phyloP scores from a whole-genome alignment of 192 early-diverging fungal genomes.

The Nowakowskiella sp. region DNA sequence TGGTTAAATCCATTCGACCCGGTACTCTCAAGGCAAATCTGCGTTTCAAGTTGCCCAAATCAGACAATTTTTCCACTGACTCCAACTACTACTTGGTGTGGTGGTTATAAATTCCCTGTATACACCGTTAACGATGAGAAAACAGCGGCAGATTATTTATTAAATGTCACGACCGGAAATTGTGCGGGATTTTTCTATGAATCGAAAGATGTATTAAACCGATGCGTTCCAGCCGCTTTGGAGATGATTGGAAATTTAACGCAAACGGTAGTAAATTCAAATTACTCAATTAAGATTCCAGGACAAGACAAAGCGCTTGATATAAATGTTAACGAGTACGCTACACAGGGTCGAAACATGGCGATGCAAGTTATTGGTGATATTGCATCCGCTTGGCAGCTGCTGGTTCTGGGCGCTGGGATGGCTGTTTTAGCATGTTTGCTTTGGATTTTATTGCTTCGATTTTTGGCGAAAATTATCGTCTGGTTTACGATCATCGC shows the following conservation, averaged over 20 bases:
- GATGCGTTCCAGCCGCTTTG: not conserved
- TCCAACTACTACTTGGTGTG: constrained; percentile 1
- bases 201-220: not conserved
- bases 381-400: constrained; percentile 5
- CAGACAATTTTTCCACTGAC: constrained; percentile 1
- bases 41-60: constrained; percentile 10
- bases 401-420: constrained; percentile 3
- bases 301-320: not conserved
- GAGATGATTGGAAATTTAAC: not conserved
- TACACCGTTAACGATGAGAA: not conserved
- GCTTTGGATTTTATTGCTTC: constrained; percentile 4
- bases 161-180: not conserved
- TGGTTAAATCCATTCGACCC: constrained; percentile 12
- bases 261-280: not conserved
- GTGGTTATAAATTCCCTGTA: not conserved
- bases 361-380: constrained; percentile 5
- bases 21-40: not conserved
- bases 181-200: not conserved
- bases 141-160: not conserved
- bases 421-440: constrained; percentile 11
- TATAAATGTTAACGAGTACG: constrained; percentile 3
- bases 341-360: constrained; percentile 6
- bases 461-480: constrained; percentile 12
- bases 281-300: not conserved
- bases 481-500: constrained; percentile 34